Percentiles rank a stretch among this genome's conserved stretches.
phyloP scores from a whole-genome alignment of 176 grass and related monocot genomes.

The Eragrostis curvula region DNA sequence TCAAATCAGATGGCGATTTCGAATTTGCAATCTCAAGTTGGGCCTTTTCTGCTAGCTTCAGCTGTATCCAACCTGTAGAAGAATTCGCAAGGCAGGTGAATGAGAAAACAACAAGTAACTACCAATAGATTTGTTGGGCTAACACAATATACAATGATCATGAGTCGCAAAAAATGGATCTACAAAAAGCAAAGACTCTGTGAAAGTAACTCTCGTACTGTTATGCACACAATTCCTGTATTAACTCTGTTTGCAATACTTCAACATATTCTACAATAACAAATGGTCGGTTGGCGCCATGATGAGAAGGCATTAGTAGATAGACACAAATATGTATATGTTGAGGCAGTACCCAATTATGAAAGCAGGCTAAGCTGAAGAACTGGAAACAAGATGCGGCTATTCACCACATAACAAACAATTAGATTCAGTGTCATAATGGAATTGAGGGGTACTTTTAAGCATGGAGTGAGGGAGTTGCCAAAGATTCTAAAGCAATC shows the following conservation, averaged over 20 bases:
- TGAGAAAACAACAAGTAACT: slow-evolving; percentile 13
- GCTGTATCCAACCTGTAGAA: slow-evolving; percentile 84
- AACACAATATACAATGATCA: background rate
- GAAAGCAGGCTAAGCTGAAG: background rate
- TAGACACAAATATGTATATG: slow-evolving; percentile 6
- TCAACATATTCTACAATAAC: background rate
- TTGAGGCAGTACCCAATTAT: slow-evolving; percentile 7
- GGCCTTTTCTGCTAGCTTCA: slow-evolving; percentile 90
- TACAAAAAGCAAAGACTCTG: background rate
- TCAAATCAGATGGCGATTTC: slow-evolving; percentile 43
- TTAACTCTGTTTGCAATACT: background rate
- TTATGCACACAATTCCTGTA: background rate
- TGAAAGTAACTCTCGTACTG: background rate
- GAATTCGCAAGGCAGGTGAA: slow-evolving; percentile 10
- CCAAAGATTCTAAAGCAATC: background rate
- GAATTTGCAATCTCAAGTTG: slow-evolving; percentile 63
- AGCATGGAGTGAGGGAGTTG: background rate
- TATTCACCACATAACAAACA: background rate
- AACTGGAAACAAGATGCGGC: background rate
- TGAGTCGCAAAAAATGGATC: background rate
- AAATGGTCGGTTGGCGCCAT: background rate
- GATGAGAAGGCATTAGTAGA: slow-evolving; percentile 12
- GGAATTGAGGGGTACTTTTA: background rate
- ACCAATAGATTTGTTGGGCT: background rate
- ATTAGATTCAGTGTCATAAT: background rate